Base-by-base conservation (phyloP, 2,329 filamentous ascomycete genomes). In the Teratosphaeria zuluensis region DNA sequence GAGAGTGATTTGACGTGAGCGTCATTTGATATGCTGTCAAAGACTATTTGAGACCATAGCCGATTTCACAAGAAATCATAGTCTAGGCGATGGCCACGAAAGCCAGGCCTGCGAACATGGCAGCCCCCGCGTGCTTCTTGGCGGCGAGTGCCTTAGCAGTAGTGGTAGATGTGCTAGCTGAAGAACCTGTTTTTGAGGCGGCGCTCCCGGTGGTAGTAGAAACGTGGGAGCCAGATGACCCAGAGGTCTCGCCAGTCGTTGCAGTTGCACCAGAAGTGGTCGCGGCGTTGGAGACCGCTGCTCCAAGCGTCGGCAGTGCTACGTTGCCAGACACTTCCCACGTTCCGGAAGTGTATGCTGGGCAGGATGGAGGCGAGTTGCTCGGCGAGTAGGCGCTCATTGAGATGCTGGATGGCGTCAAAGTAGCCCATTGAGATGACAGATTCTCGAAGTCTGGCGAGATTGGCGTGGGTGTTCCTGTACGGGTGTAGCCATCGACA, bases 391-490 rank as follows among this genome's bases (percentile, higher is more conserved):
- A 95, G 31, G 81, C 81, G 1, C 82, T 80, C 56, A 80, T 81
- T 51, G 80, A 79, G 51, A 92, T 81, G 35, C 90, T 88, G 0
- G 83, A 83, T 0, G 90, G 89, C 7, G 77, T 81, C 56, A 90
- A 75, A 3, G 83, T 87, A 6, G 84, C 84, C 90, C 90, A 95
- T 65, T 89, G 85, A 31, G 77, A 79, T 75, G 86, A 84, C 60
- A 95, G 80, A 70, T 94, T 94, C 65, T 78, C 71, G 71, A 92
- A 95, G 70, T 95, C 90, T 0, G 90, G 89, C 5, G 76, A 76
- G 31, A 90, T 77, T 0, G 90, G 88, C 0, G 80, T 88, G 0
- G 90, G 90, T 0, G 82, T 89, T 56, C 90, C 90, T 54, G 81
- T 81, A 64, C 88, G 82, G 0, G 83, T 81, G 73, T 81, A 91